Conservation (phyloP, 2,329 filamentous ascomycete genomes). For the Alternaria triticimaculans region DNA sequence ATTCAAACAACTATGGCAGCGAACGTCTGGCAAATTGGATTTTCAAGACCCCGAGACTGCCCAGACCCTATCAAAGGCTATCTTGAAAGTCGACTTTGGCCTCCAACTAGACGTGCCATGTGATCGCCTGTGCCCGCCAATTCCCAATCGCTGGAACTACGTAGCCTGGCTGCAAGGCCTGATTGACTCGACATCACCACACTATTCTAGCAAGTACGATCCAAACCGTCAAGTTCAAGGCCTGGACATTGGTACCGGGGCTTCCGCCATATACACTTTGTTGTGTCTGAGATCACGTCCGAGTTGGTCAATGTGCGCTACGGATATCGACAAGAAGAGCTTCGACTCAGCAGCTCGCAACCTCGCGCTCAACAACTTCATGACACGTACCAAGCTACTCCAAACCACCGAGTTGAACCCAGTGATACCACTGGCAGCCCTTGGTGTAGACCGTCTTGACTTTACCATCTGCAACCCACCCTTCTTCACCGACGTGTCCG, state of each 20-base stretch:
- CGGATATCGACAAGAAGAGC: slow-evolving; percentile 78
- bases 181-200: slow-evolving; percentile 69
- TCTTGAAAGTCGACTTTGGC: slow-evolving; percentile 78
- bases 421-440: slow-evolving; percentile 69
- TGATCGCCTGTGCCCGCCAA: slow-evolving; percentile 85
- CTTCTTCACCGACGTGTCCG: slow-evolving; percentile 79
- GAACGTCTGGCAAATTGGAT: slow-evolving; percentile 68
- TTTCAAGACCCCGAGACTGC: slow-evolving; percentile 81
- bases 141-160: slow-evolving; percentile 79
- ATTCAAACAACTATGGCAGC: slow-evolving; percentile 61
- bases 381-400: slow-evolving; percentile 69
- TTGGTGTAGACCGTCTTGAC: slow-evolving; percentile 66
- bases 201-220: slow-evolving; percentile 55
- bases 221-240: slow-evolving; percentile 66
- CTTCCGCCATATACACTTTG: slow-evolving; percentile 89
- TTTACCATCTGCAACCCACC: slow-evolving; percentile 96
- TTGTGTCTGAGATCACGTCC: slow-evolving; percentile 73
- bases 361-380: slow-evolving; percentile 68
- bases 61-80: slow-evolving; percentile 76
- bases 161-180: slow-evolving; percentile 86
- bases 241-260: slow-evolving; percentile 87
- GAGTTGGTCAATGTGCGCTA: slow-evolving; percentile 63
- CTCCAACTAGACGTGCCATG: slow-evolving; percentile 73
- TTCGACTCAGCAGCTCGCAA: slow-evolving; percentile 72
- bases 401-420: slow-evolving; percentile 58